Percentiles rank a stretch among this genome's conserved stretches.
These are phyloP conservation scores for Ampelomyces quisqualis DNA, from an alignment of 2,329 filamentous ascomycete species.

Conservation along the genomic window DNA sequence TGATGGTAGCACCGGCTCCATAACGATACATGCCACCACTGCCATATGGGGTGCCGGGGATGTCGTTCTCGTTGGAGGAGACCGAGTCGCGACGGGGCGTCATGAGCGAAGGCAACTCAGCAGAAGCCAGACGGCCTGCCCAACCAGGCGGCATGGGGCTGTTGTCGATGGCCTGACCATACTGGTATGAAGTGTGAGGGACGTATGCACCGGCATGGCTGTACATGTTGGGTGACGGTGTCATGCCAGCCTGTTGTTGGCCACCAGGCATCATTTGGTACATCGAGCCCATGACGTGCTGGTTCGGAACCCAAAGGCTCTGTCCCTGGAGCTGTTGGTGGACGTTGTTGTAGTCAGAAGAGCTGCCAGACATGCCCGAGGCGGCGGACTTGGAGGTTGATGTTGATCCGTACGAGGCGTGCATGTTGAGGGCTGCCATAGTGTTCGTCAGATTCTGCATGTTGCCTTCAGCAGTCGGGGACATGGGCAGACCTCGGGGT, in stretches of 20 bases:
- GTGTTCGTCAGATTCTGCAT: constrained; percentile 38
- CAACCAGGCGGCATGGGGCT: constrained; percentile 51
- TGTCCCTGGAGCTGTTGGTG: constrained; percentile 41
- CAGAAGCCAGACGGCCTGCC: constrained; percentile 49
- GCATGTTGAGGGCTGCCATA: constrained; percentile 42
- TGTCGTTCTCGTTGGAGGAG: constrained; percentile 56
- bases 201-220: constrained; percentile 48
- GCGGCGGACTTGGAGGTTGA: constrained; percentile 35
- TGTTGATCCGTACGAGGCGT: constrained; percentile 37
- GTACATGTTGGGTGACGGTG: constrained; percentile 48
- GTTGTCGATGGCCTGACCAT: constrained; percentile 48
- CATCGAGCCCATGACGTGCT: constrained; percentile 38
- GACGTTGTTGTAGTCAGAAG: constrained; percentile 39
- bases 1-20: constrained; percentile 49
- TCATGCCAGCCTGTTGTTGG: constrained; percentile 36
- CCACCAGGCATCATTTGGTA: constrained; percentile 38
- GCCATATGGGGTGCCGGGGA: constrained; percentile 51
- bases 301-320: constrained; percentile 42
- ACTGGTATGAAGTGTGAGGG: constrained; percentile 47
- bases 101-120: constrained; percentile 53
- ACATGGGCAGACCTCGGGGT: constrained; percentile 39
- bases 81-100: constrained; percentile 55
- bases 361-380: constrained; percentile 35
- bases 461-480: constrained; percentile 33
- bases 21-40: constrained; percentile 49